phyloP scores from a whole-genome alignment of 371 early-diverging fungal species.

The Mucor mucedo region DNA sequence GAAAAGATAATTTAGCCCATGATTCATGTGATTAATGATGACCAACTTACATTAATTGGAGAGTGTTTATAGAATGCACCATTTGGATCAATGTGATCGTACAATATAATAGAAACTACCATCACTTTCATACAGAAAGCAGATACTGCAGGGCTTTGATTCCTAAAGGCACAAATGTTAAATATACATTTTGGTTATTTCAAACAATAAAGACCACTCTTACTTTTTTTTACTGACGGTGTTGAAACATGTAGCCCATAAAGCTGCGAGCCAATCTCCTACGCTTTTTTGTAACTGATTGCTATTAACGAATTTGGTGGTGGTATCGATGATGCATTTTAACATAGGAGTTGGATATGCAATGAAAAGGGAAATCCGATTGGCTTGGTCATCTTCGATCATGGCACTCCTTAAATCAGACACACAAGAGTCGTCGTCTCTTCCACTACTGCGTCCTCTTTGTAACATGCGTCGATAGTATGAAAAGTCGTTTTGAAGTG shows the following conservation, averaged over 20 bases:
- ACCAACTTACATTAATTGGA: constrained; percentile 72
- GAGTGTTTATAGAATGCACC: constrained; percentile 82
- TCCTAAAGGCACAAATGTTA: constrained; percentile 26
- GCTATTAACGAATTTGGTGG: constrained; percentile 58
- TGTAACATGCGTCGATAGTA: constrained; percentile 92
- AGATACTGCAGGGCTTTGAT: constrained; percentile 53
- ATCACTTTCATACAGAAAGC: constrained; percentile 82
- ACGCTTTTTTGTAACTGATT: constrained; percentile 59
- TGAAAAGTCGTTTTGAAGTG: constrained; percentile 95
- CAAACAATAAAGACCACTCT: not conserved
- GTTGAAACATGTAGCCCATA: constrained; percentile 74
- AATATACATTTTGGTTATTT: not conserved
- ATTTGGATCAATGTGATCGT: constrained; percentile 84
- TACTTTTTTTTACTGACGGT: constrained; percentile 65
- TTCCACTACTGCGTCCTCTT: constrained; percentile 58
- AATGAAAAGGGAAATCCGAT: constrained; percentile 92
- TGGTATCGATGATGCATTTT: constrained; percentile 80
- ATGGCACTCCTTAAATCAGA: constrained; percentile 67
- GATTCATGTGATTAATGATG: not conserved
- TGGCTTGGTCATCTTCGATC: constrained; percentile 87
- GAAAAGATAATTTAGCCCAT: not conserved
- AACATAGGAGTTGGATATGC: constrained; percentile 95
- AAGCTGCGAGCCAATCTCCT: constrained; percentile 66
- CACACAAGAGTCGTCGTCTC: constrained; percentile 12
- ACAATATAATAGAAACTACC: constrained; percentile 86